Evolutionary conservation across 768 basidiomycete genomes (phyloP).

Genomic region (Leucosporidium creatinivorum): DNA sequence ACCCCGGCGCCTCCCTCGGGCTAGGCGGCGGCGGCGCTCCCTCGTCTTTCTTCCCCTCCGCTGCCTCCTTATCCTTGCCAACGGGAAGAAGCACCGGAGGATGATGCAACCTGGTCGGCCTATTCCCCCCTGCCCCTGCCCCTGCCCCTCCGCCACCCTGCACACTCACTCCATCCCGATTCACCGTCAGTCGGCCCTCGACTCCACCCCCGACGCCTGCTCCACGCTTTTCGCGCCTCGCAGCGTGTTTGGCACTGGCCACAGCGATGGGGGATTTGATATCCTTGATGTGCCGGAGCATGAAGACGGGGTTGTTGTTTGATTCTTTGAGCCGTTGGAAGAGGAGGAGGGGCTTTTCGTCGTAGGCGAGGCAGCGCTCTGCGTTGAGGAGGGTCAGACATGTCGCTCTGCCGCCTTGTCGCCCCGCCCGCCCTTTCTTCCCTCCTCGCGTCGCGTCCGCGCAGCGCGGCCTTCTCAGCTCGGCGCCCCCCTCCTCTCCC

Average conservation of each 20-base stretch:
- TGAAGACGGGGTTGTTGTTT: conserved; percentile 97
- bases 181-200: conserved; percentile 11
- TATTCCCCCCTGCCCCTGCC: conserved; percentile 26
- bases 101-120: conserved; percentile 40
- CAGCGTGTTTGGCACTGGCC: conserved; percentile 90
- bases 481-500: too few species aligned
- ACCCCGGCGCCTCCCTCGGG: conserved; percentile 43
- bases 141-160: conserved; percentile 9
- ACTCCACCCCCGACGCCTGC: conserved; percentile 28
- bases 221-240: conserved; percentile 47
- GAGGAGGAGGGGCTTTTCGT: conserved; percentile 91
- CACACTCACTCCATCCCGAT: conserved; percentile 24
- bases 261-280: conserved; percentile 95
- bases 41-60: conserved; percentile 21
- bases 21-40: conserved; percentile 14
- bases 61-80: conserved; percentile 30
- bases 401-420: too few species aligned
- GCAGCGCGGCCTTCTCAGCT: too few species aligned
- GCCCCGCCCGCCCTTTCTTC: background rate
- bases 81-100: conserved; percentile 41
- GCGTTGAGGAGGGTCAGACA: too few species aligned
- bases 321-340: conserved; percentile 97
- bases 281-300: conserved; percentile 94
- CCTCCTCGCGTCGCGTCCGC: too few species aligned
- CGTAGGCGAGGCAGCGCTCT: conserved; percentile 92